Evolutionary conservation across 2,329 filamentous ascomycete species (phyloP).

Genomic region (Capronia coronata): DNA sequence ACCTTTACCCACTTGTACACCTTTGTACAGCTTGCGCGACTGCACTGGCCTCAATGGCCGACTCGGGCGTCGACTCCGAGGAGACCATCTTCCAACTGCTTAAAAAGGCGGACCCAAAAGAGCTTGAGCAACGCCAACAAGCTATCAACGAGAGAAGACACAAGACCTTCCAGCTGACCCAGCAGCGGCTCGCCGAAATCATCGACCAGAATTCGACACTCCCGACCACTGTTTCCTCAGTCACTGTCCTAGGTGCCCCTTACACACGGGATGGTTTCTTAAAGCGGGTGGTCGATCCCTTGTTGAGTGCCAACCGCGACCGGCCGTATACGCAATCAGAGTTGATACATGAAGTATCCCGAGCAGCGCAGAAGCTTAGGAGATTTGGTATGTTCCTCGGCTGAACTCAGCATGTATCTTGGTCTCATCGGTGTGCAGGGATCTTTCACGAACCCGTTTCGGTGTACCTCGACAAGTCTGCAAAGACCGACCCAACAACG

Average conservation of each 20-base stretch:
- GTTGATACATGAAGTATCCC: conserved; percentile 65
- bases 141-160: conserved; percentile 54
- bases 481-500: conserved; percentile 60
- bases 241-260: conserved; percentile 73
- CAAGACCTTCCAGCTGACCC: conserved; percentile 55
- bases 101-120: conserved; percentile 45
- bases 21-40: not conserved
- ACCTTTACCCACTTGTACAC: not conserved
- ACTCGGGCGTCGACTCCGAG: conserved; percentile 9
- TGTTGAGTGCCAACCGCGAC: conserved; percentile 63
- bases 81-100: conserved; percentile 25
- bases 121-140: conserved; percentile 54
- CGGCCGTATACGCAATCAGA: conserved; percentile 71
- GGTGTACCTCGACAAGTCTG: conserved; percentile 72
- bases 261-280: conserved; percentile 82
- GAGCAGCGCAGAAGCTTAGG: conserved; percentile 65
- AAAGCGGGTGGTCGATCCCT: conserved; percentile 68
- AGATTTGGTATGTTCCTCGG: conserved; percentile 59
- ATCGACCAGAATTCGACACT: conserved; percentile 76
- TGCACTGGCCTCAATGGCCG: conserved; percentile 15
- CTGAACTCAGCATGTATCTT: not conserved
- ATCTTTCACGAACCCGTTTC: conserved; percentile 81
- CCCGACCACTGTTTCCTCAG: conserved; percentile 78
- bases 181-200: conserved; percentile 58
- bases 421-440: conserved; percentile 45